Base-by-base conservation (phyloP, 139 green algal species). In the Micractinium conductrix region DNA sequence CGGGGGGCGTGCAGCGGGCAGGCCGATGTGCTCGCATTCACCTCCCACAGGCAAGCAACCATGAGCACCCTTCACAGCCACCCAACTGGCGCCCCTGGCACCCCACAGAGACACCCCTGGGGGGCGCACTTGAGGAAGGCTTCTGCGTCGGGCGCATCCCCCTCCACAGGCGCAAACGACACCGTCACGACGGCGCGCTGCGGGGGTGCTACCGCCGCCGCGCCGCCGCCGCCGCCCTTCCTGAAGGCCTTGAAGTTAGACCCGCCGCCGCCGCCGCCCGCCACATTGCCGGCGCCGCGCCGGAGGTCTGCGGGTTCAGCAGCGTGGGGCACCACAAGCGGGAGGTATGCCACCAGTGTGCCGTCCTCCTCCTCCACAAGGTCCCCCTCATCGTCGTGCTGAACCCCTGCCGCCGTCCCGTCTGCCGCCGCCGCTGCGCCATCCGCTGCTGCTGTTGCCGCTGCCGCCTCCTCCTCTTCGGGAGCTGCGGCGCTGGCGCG, bases 191-290 rank as follows among this genome's bases (percentile, higher is more conserved):
- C n/a, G n/a, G n/a, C n/a, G n/a, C 43, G 44, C 4, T 33, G 35
- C 22, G 74, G 8, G 22, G 45, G 19, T 17, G 74, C 45, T 3
- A 48, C 43, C 3, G 44, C 19, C 53, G 53, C 8, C 53, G 73
- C 30, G 28, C 7, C 21, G 74, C 45, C 40, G 40, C 58, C 30
- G 42, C 80, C 80, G 42, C 37, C 67, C 67, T 69, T 78, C 0
- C 80, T 24, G 37, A 85, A 85, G 0, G 68, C 48, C 67, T 85
- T 85, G 68, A 79, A 85, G 24, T 85, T 85, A 12, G 38, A 35
- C 7, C 65, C 65, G 1, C 43, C 44, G 9, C 43, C 42, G 43
- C 70, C 28, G 9, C 48, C n/a, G 10, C 2, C 26, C 14, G 30
- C 42, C 2, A 2, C 19, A 17, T 42, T 63, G 73, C 73, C 44